phyloP scores from a whole-genome alignment of 306 rosid genomes.

The Alnus rubra region DNA sequence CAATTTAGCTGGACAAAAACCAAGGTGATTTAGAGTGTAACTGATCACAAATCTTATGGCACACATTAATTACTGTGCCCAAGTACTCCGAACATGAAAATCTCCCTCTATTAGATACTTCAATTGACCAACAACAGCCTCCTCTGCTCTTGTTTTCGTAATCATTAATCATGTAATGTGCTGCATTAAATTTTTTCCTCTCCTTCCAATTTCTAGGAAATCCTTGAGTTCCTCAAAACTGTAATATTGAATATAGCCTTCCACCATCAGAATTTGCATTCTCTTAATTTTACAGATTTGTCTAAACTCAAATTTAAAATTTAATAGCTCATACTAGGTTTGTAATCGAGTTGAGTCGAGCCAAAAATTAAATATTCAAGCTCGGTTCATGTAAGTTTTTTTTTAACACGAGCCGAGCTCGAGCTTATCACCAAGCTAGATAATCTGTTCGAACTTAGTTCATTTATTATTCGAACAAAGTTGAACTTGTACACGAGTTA shows the following conservation, averaged over 20 bases:
- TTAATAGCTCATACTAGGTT: not conserved
- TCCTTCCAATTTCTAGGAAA: not conserved
- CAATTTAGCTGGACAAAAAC: too few species aligned
- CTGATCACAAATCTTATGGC: not conserved
- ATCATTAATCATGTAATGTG: not conserved
- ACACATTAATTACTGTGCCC: not conserved
- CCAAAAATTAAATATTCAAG: too few species aligned
- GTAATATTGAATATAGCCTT: not conserved
- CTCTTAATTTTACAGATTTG: not conserved
- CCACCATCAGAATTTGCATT: not conserved
- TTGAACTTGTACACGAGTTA: too few species aligned
- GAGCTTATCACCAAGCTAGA: too few species aligned
- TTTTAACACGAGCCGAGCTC: too few species aligned
- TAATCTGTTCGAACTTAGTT: too few species aligned
- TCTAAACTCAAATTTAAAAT: not conserved
- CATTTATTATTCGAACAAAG: too few species aligned
- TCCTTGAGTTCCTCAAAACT: constrained; percentile 1
- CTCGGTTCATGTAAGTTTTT: too few species aligned
- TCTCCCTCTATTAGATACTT: not conserved
- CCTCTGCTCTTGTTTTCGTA: not conserved
- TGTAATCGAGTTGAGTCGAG: too few species aligned
- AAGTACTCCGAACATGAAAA: not conserved
- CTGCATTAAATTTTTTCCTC: not conserved
- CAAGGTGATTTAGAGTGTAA: too few species aligned
- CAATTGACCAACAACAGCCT: not conserved